phyloP scores from a whole-genome alignment of 768 basidiomycete species.

The Rhodotorula toruloides region DNA sequence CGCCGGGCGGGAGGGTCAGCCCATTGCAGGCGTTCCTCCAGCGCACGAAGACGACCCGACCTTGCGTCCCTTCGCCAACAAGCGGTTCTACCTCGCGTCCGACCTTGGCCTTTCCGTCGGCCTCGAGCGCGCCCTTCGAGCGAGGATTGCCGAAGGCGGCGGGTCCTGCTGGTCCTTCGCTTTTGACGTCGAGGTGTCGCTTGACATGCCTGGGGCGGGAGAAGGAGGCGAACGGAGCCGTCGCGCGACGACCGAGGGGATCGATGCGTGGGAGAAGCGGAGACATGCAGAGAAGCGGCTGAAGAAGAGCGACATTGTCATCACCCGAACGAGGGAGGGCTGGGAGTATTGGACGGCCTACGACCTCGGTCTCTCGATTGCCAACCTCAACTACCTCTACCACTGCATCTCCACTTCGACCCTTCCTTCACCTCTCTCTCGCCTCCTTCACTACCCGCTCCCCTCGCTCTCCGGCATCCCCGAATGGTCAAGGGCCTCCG shows the following conservation, averaged over 20 bases:
- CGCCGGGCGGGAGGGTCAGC: not conserved
- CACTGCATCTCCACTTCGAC: constrained; percentile 56
- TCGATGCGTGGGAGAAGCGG: constrained; percentile 21
- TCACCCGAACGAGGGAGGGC: constrained; percentile 66
- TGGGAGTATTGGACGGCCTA: constrained; percentile 66
- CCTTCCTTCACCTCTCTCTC: constrained; percentile 54
- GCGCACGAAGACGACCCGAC: not conserved
- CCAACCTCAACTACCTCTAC: constrained; percentile 76
- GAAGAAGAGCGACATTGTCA: constrained; percentile 62
- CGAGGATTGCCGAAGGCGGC: constrained; percentile 60
- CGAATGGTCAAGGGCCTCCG: not conserved
- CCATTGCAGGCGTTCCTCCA: not conserved
- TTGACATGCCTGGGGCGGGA: not conserved
- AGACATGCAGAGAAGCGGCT: constrained; percentile 41
- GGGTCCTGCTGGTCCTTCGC: constrained; percentile 46
- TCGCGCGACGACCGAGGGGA: not conserved
- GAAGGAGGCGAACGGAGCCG: not conserved
- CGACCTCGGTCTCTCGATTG: constrained; percentile 58
- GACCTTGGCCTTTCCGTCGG: constrained; percentile 56
- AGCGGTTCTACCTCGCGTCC: constrained; percentile 59
- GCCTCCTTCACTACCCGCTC: constrained; percentile 69
- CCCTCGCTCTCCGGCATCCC: constrained; percentile 12
- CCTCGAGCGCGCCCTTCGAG: constrained; percentile 57
- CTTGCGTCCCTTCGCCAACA: constrained; percentile 61
- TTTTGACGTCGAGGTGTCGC: not conserved